Base-by-base conservation (phyloP, 1,284 basidiomycete species). In the Ceratobasidium sp. region DNA sequence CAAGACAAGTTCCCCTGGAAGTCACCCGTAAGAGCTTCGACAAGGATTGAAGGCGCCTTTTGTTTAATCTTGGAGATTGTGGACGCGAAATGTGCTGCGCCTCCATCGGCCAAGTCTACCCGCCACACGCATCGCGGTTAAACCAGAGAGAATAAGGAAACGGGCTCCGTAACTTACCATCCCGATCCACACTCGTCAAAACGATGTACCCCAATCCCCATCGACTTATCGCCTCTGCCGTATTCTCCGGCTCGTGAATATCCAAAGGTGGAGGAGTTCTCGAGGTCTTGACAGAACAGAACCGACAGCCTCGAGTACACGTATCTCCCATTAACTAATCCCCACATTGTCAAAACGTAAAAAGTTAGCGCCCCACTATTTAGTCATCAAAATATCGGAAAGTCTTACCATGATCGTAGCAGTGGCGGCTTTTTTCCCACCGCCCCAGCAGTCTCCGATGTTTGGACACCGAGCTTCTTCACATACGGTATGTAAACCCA, bases 131-230 rank as follows among this genome's bases (percentile, higher is more conserved):
- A 38, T 11, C 66, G 75, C 46, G 11, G 7, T 41, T 50, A 75
- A 67, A 50, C 18, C n/a, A 54, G 57, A 6, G 16, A 28, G 9
- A 30, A 59, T 16, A 11, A 38, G 28, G 18, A 38, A 55, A 14
- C n/a, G 18, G 23, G 23, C 13, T 44, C 47, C 44, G 26, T 50
- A 64, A 80, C 87, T 72, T 78, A 95, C 95, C 96, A 83, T 99
- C 98, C 76, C 98, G 87, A 82, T 99, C 96, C 5, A 99, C 98
- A 78, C 89, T 96, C 0, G 98, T 99, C 74, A 99, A 83, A 1
- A 99, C 98, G 75, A 99, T 98, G 81, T 99, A 99, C 0, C 98
- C 98, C 55, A 99, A 83, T 1, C 97, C 97, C 98, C 98, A 99
- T 67, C 97, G 90, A 77, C 92, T 94, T 78, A 99, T 98, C 43